These are phyloP conservation scores for Colletotrichum zoysiae DNA, from an alignment of 2,329 filamentous ascomycete species.

Conservation along the genomic window DNA sequence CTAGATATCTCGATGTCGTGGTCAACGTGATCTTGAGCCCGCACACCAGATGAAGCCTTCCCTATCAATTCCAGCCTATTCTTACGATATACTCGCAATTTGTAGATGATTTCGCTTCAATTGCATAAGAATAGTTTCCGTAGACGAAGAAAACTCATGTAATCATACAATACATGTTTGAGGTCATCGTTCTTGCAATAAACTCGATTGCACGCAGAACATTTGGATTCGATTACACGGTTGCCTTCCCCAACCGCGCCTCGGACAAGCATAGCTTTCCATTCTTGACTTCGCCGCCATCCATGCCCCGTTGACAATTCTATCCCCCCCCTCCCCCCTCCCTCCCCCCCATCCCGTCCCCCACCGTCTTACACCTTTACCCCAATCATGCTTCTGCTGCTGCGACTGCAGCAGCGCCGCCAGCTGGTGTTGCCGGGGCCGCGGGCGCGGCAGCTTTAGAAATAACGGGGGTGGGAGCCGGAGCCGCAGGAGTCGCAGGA, in stretches of 20 bases:
- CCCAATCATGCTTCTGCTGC: slow-evolving; percentile 2
- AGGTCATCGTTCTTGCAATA: slow-evolving; percentile 3
- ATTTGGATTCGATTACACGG: slow-evolving; percentile 28
- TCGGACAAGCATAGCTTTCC: not conserved
- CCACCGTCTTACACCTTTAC: no score
- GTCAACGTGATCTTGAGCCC: no score
- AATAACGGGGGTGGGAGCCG: not conserved
- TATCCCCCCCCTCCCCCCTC: not conserved
- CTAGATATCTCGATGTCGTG: no score
- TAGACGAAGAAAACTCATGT: not conserved
- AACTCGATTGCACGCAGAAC: slow-evolving; percentile 23
- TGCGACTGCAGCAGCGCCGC: not conserved
- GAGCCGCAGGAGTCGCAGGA: not conserved
- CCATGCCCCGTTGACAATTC: not conserved
- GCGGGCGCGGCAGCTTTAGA: not conserved
- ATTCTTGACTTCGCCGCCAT: not conserved
- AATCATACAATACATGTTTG: not conserved
- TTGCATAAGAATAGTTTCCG: not conserved
- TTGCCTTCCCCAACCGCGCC: not conserved
- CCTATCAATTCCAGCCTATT: no score
- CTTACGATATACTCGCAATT: not conserved
- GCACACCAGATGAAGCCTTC: no score
- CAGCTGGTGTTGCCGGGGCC: not conserved
- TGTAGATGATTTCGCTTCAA: not conserved
- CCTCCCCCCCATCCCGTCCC: not conserved